Percentiles rank a stretch among this genome's conserved stretches.
phyloP scores from a whole-genome alignment of 2,329 filamentous ascomycete genomes.

The Orbilia javanica region DNA sequence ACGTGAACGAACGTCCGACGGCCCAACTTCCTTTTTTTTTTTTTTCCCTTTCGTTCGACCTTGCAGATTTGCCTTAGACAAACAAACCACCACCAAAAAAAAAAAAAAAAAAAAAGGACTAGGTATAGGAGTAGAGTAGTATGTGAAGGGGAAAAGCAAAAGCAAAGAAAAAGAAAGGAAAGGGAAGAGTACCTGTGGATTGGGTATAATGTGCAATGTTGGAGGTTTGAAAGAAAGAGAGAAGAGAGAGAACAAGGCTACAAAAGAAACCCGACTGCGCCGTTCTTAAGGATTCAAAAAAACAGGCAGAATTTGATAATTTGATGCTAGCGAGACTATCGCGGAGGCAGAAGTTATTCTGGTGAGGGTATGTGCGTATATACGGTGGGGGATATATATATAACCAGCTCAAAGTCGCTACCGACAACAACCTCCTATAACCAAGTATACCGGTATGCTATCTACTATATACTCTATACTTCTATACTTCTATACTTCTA shows the following conservation, averaged over 20 bases:
- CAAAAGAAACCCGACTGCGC: not conserved
- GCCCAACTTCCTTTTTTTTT: constrained; percentile 18
- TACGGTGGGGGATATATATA: not conserved
- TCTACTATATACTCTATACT: not conserved
- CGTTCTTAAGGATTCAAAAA: constrained; percentile 44
- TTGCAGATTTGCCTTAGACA: constrained; percentile 24
- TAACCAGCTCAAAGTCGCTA: not conserved
- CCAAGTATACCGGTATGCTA: not conserved
- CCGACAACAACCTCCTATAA: not conserved
- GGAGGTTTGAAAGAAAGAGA: constrained; percentile 16
- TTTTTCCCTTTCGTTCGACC: constrained; percentile 2
- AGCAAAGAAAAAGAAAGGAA: not conserved
- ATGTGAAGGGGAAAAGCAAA: constrained; percentile 2
- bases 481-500: no score
- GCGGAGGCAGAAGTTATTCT: not conserved
- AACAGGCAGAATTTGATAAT: not conserved
- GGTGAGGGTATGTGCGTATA: not conserved
- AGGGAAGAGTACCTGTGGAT: not conserved
- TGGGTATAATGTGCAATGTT: not conserved
- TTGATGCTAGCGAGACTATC: not conserved
- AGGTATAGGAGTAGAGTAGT: no score
- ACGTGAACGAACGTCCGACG: constrained; percentile 14
- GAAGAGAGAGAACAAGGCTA: not conserved
- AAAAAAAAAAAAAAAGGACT: not conserved
- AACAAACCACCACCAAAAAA: constrained; percentile 16